Base-by-base conservation (phyloP, 805 yeast genomes). In the Wickerhamiella spandovensis region DNA sequence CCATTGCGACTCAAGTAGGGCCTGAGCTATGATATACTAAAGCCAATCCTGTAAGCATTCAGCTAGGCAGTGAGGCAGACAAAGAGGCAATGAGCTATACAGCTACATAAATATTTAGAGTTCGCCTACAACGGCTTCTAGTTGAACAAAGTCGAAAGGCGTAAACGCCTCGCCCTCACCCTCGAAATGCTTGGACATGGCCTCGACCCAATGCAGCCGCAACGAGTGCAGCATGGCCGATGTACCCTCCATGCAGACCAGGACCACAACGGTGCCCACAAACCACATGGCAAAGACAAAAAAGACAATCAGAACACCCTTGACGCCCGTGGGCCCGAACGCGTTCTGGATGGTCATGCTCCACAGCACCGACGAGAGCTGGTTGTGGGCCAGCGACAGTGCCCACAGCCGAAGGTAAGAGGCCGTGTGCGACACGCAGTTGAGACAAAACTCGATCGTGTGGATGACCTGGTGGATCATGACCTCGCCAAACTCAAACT, bases 131-230 rank as follows among this genome's bases (percentile, higher is more conserved):
- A 12, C 21, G 5, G 24, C 38, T 12, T 44, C 35, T 9, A 30
- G 23, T 8, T 32, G n/a, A 50, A 54, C 48, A 51, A 89, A 87
- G 2, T 81, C 74, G 64, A 87, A 90, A 15, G 98, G 97, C 56
- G 77, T 79, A 63, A 86, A 92, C 6, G 88, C 79, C 56, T 80
- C 73, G 51, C 99, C 99, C 64, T 90, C 98, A 64, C 99, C 99
- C 64, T 84, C 95, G 61, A 92, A 92, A 66, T 84, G 94, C 70
- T 92, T 92, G 52, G 96, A 86, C 99, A 92, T 92, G 17, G 97
- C 84, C 71, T 92, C 99, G 50, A 92, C 98, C 99, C 99, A 92
- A 66, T 92, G 98, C 63, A 92, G 74, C 71, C 99, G 84, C 63
- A 92, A 76, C 20, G 97, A 83, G 69, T 92, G 99, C 62, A 92